Evolutionary conservation across 2,329 filamentous ascomycete genomes (phyloP).

Genomic region (Stagonosporopsis tanaceti): DNA sequence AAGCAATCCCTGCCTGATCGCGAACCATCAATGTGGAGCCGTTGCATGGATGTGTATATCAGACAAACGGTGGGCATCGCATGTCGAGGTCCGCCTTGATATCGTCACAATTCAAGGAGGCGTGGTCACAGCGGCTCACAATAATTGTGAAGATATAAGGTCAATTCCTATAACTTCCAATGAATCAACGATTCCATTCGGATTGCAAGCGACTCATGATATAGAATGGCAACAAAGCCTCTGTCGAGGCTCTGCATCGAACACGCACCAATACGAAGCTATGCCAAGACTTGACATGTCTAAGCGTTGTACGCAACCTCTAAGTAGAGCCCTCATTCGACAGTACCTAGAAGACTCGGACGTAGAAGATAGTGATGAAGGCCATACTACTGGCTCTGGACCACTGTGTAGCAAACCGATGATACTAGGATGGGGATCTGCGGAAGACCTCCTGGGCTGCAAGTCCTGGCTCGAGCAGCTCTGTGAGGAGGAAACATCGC

Average conservation of each 20-base stretch:
- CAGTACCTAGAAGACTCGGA: not conserved
- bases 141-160: not conserved
- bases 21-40: slow-evolving; percentile 6
- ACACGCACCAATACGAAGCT: not conserved
- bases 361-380: not conserved
- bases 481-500: slow-evolving; percentile 16
- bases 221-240: not conserved
- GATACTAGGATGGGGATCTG: not conserved
- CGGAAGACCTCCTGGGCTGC: not conserved
- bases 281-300: not conserved
- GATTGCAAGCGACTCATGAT: not conserved
- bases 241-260: not conserved
- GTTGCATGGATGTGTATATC: slow-evolving; percentile 18
- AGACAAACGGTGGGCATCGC: slow-evolving; percentile 9
- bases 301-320: not conserved
- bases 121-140: not conserved
- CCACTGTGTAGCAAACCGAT: not conserved
- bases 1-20: slow-evolving; percentile 18
- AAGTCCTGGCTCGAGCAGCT: slow-evolving; percentile 18
- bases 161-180: not conserved
- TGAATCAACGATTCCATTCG: not conserved
- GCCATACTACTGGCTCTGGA: not conserved
- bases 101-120: not conserved
- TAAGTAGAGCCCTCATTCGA: slow-evolving; percentile 4
- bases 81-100: not conserved